Base-by-base conservation (phyloP, 108 stramenopile species). In the Stephanodiscus triporus region DNA sequence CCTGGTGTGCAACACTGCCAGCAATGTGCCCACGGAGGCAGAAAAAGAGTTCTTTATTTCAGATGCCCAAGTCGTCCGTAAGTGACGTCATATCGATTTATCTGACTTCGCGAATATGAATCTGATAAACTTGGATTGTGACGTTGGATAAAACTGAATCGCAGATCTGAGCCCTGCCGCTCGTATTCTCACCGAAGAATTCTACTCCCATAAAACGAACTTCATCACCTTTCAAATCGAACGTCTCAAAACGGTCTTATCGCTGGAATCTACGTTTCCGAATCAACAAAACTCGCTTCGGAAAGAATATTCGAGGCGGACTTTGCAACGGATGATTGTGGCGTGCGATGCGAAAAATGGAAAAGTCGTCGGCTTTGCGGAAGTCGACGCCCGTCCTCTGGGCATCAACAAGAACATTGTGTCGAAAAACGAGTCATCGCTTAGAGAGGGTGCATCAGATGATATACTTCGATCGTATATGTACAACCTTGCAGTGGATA, bases 401-500 rank as follows among this genome's bases (percentile, higher is more conserved):
- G 37, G 43, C 20, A 55, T 73, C 11, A 10, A 19, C 51, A 73
- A 62, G 23, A 60, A 72, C 57, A 29, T 1, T 22, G 27, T 45
- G 9, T 29, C 42, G n/a, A 62, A 27, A 63, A 61, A 47, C 32
- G 61, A 48, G 23, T 26, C 53, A 54, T 24, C 53, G 26, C 26
- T 22, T 27, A 27, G 4, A 26, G 23, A 66, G 10, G 66, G 43
- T 16, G 6, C 48, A 36, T 14, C 49, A 45, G 53, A 80, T 30
- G 62, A 66, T 7, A 32, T 69, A 20, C 68, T 53, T 32, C 81
- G 90, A 22, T 82, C 88, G 20, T 91, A 91, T 72, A 89, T 91
- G 90, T 91, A 87, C 76, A 91, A 91, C 75, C 70, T 91, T 29
- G 90, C 90, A 17, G 87, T 89, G 26, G 86, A 87, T 56, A 68